Evolutionary conservation across 2,329 filamentous ascomycete genomes (phyloP).

Genomic region (Verticillium albo-atrum): DNA sequence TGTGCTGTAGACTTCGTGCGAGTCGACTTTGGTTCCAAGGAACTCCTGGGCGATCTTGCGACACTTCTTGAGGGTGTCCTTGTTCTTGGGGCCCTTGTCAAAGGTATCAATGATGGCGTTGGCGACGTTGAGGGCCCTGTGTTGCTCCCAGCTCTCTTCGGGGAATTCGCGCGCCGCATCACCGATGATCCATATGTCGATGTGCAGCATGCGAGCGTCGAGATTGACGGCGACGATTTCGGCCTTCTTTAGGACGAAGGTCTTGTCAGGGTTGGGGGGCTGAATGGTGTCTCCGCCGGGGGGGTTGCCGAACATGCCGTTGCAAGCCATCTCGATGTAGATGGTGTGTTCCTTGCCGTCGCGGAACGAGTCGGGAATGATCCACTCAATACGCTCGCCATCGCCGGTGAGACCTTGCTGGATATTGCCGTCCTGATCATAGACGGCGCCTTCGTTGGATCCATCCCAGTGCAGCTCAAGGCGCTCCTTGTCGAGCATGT

Average conservation of each 20-base stretch:
- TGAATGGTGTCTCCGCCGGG: conserved; percentile 81
- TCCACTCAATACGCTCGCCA: conserved; percentile 86
- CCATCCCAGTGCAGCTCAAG: conserved; percentile 97
- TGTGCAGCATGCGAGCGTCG: conserved; percentile 74
- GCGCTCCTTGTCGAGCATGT: conserved; percentile 70
- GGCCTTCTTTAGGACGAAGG: conserved; percentile 70
- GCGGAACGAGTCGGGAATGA: conserved; percentile 74
- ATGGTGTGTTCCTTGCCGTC: conserved; percentile 85
- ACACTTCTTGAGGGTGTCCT: conserved; percentile 72
- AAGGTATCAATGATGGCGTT: conserved; percentile 90
- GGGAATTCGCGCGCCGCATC: conserved; percentile 93
- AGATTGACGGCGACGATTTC: conserved; percentile 88
- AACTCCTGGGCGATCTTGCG: conserved; percentile 82
- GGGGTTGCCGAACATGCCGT: conserved; percentile 96
- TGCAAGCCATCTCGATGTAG: conserved; percentile 98
- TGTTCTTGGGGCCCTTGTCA: conserved; percentile 71
- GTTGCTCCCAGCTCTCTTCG: conserved; percentile 80
- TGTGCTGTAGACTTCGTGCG: conserved; percentile 75
- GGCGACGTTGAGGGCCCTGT: conserved; percentile 76
- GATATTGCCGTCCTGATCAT: conserved; percentile 84
- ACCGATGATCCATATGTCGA: conserved; percentile 94
- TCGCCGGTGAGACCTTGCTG: conserved; percentile 89
- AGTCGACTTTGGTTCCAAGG: conserved; percentile 76
- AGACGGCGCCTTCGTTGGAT: conserved; percentile 90
- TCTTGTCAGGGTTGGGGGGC: conserved; percentile 79